Conservation (phyloP, 768 basidiomycete genomes). For the Phlebiopsis gigantea region DNA sequence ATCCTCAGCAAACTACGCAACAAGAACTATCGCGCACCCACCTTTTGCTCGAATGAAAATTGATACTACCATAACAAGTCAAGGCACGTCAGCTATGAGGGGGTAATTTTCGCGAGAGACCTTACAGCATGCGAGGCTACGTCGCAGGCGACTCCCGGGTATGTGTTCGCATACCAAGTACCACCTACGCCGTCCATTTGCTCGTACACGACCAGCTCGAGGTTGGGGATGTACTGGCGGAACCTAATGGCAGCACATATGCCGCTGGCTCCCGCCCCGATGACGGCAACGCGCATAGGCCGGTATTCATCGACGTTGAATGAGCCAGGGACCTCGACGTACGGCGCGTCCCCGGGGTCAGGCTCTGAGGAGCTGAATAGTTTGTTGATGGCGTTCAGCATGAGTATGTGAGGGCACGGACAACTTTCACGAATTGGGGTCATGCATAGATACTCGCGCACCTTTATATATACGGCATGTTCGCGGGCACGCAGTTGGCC, state of each 20-base stretch:
- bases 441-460: too few species aligned
- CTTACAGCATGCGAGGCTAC: conserved; percentile 51
- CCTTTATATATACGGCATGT: too few species aligned
- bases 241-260: conserved; percentile 29
- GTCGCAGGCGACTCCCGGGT: conserved; percentile 57
- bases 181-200: conserved; percentile 56
- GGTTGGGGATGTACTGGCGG: conserved; percentile 45
- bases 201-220: conserved; percentile 55
- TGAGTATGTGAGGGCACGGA: too few species aligned
- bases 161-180: conserved; percentile 53
- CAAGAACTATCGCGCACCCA: neutral
- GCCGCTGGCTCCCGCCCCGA: conserved; percentile 14
- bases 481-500: too few species aligned
- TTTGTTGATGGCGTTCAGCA: neutral
- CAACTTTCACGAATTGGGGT: too few species aligned
- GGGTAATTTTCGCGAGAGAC: neutral
- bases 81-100: neutral
- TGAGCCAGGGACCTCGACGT: neutral
- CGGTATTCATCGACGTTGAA: conserved; percentile 13
- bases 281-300: conserved; percentile 11
- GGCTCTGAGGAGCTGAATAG: neutral
- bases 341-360: neutral
- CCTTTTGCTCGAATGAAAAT: conserved; percentile 45
- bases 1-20: conserved; percentile 11
- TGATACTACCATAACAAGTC: conserved; percentile 39